phyloP scores from a whole-genome alignment of 805 yeast genomes.

The Sungouiella thailandica region DNA sequence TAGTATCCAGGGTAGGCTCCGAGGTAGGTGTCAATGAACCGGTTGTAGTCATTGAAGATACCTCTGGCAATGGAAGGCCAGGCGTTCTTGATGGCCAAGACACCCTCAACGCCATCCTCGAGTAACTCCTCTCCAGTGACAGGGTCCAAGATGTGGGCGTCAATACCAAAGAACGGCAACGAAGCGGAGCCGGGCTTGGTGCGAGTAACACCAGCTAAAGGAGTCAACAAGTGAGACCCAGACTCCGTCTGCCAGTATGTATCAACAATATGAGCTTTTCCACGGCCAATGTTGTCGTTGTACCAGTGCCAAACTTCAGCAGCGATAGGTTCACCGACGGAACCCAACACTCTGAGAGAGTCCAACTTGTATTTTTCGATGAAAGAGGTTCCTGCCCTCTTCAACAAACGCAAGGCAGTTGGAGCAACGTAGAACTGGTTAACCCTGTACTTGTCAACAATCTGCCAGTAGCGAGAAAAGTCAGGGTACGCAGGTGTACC shows the following conservation, averaged over 20 bases:
- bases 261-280: slow-evolving; percentile 85
- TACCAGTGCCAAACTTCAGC: slow-evolving; percentile 99
- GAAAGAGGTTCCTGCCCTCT: slow-evolving; percentile 81
- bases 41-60: slow-evolving; percentile 80
- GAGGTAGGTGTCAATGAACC: slow-evolving; percentile 87
- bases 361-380: slow-evolving; percentile 77
- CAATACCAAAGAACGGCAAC: slow-evolving; percentile 92
- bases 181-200: slow-evolving; percentile 98
- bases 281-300: slow-evolving; percentile 84
- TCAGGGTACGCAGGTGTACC: slow-evolving; percentile 97
- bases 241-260: slow-evolving; percentile 99
- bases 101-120: slow-evolving; percentile 95
- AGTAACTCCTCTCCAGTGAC: slow-evolving; percentile 78
- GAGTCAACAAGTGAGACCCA: slow-evolving; percentile 92
- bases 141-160: slow-evolving; percentile 89
- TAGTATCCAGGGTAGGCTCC: slow-evolving; percentile 90
- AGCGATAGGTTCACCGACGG: slow-evolving; percentile 98
- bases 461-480: slow-evolving; percentile 94
- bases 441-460: slow-evolving; percentile 84
- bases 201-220: slow-evolving; percentile 90
- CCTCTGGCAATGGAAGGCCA: slow-evolving; percentile 99
- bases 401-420: slow-evolving; percentile 88
- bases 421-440: slow-evolving; percentile 98
- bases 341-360: slow-evolving; percentile 88
- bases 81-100: slow-evolving; percentile 78